These are phyloP conservation scores for Lantana camara DNA, from an alignment of 257 asterid species.

Conservation along the genomic window DNA sequence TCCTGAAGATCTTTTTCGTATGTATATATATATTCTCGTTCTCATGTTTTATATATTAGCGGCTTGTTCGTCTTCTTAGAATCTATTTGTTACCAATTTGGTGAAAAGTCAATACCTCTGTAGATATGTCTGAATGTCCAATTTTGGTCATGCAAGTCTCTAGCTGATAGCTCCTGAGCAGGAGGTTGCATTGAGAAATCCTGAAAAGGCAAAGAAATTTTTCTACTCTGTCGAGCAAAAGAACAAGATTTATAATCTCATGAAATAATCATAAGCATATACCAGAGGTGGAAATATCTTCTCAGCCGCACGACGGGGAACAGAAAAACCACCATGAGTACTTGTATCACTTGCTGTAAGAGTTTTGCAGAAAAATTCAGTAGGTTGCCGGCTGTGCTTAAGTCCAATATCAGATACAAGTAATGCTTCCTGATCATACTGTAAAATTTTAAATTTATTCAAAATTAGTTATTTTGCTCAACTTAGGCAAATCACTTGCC, in stretches of 20 bases:
- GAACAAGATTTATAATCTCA: conserved; percentile 11
- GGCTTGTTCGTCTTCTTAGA: no score
- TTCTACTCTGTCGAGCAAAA: conserved; percentile 18
- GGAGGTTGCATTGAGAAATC: conserved; percentile 99
- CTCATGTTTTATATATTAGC: no score
- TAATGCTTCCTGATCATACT: conserved; percentile 91
- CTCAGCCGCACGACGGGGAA: conserved; percentile 98
- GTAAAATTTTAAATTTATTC: conserved; percentile 25
- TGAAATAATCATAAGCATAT: conserved; percentile 17
- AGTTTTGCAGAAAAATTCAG: conserved; percentile 96
- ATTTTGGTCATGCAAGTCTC: conserved; percentile 92
- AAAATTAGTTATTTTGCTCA: neutral
- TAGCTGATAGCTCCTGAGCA: conserved; percentile 84
- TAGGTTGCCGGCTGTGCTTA: conserved; percentile 78
- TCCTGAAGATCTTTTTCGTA: neutral
- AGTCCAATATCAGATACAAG: conserved; percentile 82
- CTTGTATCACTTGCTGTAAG: conserved; percentile 98
- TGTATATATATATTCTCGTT: neutral
- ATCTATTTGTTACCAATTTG: no score
- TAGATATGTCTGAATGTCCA: conserved; percentile 97
- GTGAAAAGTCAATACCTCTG: no score
- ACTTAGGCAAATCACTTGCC: neutral
- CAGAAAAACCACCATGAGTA: conserved; percentile 99
- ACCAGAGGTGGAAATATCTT: conserved; percentile 95
- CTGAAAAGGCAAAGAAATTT: conserved; percentile 35